Conservation (phyloP, 306 rosid genomes). For the Medicago arabica region DNA sequence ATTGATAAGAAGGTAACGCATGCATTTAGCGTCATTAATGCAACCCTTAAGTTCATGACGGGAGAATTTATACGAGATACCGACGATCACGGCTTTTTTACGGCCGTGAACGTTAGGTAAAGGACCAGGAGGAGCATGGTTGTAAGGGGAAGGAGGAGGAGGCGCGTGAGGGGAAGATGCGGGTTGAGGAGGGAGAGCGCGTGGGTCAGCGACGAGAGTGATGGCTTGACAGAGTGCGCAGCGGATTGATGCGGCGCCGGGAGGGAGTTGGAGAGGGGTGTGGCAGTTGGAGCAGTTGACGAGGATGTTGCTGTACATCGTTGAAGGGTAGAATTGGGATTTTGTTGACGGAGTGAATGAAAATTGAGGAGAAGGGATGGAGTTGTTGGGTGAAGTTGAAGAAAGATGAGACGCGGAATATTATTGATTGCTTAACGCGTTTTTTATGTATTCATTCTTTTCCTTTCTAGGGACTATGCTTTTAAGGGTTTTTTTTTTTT, state of each 20-base stretch:
- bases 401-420: neutral
- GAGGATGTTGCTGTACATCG: slow-evolving; percentile 56
- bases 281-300: slow-evolving; percentile 85
- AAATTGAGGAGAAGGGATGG: neutral
- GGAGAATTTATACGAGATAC: slow-evolving; percentile 79
- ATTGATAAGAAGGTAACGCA: slow-evolving; percentile 77
- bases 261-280: slow-evolving; percentile 78
- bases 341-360: neutral
- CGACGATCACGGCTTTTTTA: slow-evolving; percentile 92
- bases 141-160: slow-evolving; percentile 48
- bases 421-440: neutral
- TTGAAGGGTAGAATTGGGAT: slow-evolving; percentile 24
- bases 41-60: slow-evolving; percentile 94
- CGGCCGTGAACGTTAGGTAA: slow-evolving; percentile 75
- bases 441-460: neutral
- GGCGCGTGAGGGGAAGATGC: slow-evolving; percentile 39
- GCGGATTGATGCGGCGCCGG: slow-evolving; percentile 78
- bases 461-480: no score
- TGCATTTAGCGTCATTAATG: slow-evolving; percentile 92
- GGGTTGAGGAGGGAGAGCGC: slow-evolving; percentile 54
- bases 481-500: no score
- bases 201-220: slow-evolving; percentile 76
- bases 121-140: slow-evolving; percentile 70
- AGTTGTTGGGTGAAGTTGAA: neutral
- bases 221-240: slow-evolving; percentile 86